Evolutionary conservation across 148 eudicot genomes (phyloP).

Genomic region (Chenopodium berlandieri): DNA sequence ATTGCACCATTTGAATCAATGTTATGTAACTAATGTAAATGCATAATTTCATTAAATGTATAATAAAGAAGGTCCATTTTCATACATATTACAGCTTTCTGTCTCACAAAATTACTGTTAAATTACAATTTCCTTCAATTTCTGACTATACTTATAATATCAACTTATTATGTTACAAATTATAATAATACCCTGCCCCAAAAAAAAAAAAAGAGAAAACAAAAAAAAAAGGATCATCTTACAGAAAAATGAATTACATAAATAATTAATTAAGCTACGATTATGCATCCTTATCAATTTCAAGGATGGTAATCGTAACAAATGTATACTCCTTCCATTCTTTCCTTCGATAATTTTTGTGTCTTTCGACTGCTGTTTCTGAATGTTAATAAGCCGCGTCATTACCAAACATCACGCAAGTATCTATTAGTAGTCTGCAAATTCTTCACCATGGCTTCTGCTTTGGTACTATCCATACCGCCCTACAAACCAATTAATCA

Average conservation of each 20-base stretch:
- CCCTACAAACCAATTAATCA: slow-evolving; percentile 45
- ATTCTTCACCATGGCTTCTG: slow-evolving; percentile 85
- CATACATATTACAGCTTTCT: background rate
- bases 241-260: slow-evolving; percentile 26
- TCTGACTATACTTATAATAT: slow-evolving; percentile 17
- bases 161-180: slow-evolving; percentile 17
- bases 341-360: background rate
- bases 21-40: background rate
- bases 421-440: slow-evolving; percentile 79
- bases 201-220: background rate
- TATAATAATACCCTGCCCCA: slow-evolving; percentile 11
- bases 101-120: background rate
- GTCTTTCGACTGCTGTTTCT: background rate
- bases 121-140: slow-evolving; percentile 15
- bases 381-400: background rate
- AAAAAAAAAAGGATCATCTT: slow-evolving; percentile 11
- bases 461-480: slow-evolving; percentile 60
- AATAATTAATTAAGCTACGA: slow-evolving; percentile 16
- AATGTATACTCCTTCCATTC: background rate
- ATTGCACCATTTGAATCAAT: background rate
- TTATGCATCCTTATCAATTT: slow-evolving; percentile 21
- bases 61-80: background rate
- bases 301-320: slow-evolving; percentile 19
- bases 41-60: background rate
- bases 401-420: slow-evolving; percentile 87